A percentile compares a stretch with the other conserved stretches of the same genome.
These are phyloP conservation scores for Penicillium antarcticum DNA, from an alignment of 495 filamentous ascomycete genomes.

Conservation along the genomic window DNA sequence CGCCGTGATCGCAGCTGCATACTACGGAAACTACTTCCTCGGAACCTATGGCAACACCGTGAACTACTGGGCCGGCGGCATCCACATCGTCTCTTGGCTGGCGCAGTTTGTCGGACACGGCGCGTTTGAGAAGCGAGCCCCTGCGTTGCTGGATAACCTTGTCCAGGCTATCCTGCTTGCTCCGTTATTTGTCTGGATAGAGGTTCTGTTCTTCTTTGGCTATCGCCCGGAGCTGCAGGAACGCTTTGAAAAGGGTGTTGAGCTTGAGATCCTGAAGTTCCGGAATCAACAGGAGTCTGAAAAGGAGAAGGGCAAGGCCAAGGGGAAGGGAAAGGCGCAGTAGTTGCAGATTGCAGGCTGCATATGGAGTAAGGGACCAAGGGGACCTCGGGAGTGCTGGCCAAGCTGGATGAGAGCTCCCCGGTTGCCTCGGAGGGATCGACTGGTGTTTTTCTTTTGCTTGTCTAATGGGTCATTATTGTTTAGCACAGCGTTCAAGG, in stretches of 20 bases:
- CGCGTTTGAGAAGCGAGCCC: conserved; percentile 81
- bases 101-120: conserved; percentile 91
- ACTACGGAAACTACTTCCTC: conserved; percentile 70
- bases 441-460: no score
- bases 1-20: conserved; percentile 68
- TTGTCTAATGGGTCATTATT: no score
- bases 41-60: conserved; percentile 59
- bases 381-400: neutral
- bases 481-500: neutral
- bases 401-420: neutral
- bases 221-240: conserved; percentile 84
- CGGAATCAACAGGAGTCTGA: conserved; percentile 22
- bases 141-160: conserved; percentile 85
- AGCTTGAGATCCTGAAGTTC: conserved; percentile 53
- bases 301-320: conserved; percentile 16
- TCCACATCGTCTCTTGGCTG: conserved; percentile 77
- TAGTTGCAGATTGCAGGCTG: neutral
- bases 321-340: conserved; percentile 13
- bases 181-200: conserved; percentile 97
- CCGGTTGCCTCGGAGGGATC: neutral
- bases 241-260: conserved; percentile 71
- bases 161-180: conserved; percentile 90
- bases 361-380: neutral
- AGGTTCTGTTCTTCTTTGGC: conserved; percentile 85
- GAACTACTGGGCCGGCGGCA: conserved; percentile 65